Conservation (phyloP, 257 asterid genomes). For the Cruciata laevipes region DNA sequence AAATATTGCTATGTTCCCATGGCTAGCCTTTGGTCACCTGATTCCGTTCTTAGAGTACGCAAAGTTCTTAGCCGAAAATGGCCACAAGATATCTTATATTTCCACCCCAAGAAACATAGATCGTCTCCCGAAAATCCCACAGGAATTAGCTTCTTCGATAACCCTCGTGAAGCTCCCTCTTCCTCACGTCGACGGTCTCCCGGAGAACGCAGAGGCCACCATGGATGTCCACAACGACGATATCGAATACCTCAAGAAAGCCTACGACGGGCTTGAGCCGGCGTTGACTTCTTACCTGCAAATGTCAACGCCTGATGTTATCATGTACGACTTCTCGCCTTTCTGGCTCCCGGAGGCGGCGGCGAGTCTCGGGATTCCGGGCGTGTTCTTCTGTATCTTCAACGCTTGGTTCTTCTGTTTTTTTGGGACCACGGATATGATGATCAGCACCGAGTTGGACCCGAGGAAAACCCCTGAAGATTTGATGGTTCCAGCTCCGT, state of each 20-base stretch:
- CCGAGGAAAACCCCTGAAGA: conserved; percentile 18
- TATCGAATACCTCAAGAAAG: conserved; percentile 16
- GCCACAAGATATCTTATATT: conserved; percentile 14
- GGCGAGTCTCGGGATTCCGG: conserved; percentile 13
- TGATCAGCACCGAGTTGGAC: conserved; percentile 16
- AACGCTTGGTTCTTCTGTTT: conserved; percentile 22
- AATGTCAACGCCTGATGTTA: conserved; percentile 19
- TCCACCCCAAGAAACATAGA: conserved; percentile 20
- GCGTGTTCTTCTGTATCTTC: conserved; percentile 19
- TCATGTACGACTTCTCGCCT: conserved; percentile 28
- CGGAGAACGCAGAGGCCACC: conserved; percentile 22
- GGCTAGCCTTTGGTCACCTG: conserved; percentile 23
- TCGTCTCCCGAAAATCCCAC: conserved; percentile 21
- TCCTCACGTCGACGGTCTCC: conserved; percentile 15
- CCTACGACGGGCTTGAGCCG: conserved; percentile 17
- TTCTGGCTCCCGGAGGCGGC: conserved; percentile 30
- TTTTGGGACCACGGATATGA: conserved; percentile 14
- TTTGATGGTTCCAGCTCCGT: conserved; percentile 24
- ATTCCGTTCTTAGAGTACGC: conserved; percentile 14
- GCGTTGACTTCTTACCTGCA: conserved; percentile 13
- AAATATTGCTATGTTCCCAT: conserved; percentile 15
- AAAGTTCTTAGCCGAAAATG: conserved; percentile 13
- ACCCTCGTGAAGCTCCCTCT: conserved; percentile 4
- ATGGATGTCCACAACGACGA: conserved; percentile 19
- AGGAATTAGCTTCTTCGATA: conserved; percentile 16